These are phyloP conservation scores for Pythium aquatile DNA, from an alignment of 352 stramenopile genomes.

Conservation along the genomic window DNA sequence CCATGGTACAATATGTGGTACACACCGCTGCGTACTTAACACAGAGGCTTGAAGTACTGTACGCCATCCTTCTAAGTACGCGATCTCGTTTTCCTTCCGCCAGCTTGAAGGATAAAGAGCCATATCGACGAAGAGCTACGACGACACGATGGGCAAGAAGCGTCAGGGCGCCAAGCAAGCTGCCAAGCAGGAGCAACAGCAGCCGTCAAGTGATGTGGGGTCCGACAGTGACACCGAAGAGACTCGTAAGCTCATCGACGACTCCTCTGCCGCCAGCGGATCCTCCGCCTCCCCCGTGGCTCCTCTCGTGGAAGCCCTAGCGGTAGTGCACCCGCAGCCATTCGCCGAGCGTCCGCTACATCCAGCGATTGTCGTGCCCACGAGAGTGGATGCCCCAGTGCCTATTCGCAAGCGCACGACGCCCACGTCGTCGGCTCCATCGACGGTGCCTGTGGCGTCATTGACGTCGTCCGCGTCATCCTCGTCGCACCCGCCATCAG, in stretches of 20 bases:
- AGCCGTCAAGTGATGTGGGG: neutral
- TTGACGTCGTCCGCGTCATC: constrained; percentile 7
- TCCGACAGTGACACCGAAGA: constrained; percentile 5
- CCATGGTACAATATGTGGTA: constrained; percentile 5
- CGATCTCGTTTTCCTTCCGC: constrained; percentile 16
- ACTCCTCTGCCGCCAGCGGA: constrained; percentile 2
- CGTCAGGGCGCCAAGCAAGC: constrained; percentile 10
- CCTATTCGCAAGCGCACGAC: constrained; percentile 23
- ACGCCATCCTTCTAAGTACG: constrained; percentile 15
- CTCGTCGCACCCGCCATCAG: neutral
- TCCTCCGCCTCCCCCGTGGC: neutral
- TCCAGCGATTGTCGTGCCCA: constrained; percentile 21
- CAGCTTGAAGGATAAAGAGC: constrained; percentile 8
- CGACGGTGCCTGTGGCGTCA: constrained; percentile 13
- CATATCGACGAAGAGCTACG: constrained; percentile 11
- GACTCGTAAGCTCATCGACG: neutral
- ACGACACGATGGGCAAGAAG: constrained; percentile 25
- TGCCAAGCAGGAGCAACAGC: neutral
- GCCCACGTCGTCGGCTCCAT: constrained; percentile 18
- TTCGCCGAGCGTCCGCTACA: constrained; percentile 21
- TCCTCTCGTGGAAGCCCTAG: neutral
- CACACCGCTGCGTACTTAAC: constrained; percentile 12
- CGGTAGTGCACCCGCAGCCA: constrained; percentile 18
- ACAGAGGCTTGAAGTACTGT: neutral
- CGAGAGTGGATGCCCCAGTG: constrained; percentile 3